Conservation (phyloP, 768 basidiomycete genomes). For the Crassisporium funariophilum region DNA sequence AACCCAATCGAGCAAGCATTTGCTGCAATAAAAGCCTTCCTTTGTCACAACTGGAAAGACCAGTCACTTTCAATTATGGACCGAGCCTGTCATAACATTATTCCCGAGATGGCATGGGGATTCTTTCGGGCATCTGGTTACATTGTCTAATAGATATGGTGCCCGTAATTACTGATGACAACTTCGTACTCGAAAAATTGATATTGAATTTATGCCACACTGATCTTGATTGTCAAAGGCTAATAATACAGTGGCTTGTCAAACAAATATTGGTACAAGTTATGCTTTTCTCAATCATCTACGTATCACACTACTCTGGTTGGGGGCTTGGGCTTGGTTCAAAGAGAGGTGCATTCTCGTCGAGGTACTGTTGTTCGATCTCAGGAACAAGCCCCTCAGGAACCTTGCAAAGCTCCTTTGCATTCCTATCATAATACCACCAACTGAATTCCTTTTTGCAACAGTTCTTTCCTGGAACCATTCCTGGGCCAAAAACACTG, state of each 20-base stretch:
- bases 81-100: constrained; percentile 24
- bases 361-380: background rate
- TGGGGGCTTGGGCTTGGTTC: background rate
- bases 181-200: background rate
- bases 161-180: too few species aligned
- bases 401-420: background rate
- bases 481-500: background rate
- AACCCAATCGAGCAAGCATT: constrained; percentile 38
- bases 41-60: constrained; percentile 15
- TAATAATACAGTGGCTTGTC: background rate
- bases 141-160: constrained; percentile 13
- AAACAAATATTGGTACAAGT: background rate
- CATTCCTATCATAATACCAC: constrained; percentile 1
- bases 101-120: constrained; percentile 19
- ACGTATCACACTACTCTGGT: background rate
- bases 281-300: background rate
- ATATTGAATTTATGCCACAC: background rate
- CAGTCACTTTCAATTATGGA: constrained; percentile 24
- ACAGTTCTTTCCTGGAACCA: background rate
- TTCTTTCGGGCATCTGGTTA: constrained; percentile 27
- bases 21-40: constrained; percentile 39
- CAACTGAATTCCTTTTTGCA: background rate
- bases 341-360: background rate
- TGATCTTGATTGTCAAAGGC: background rate
- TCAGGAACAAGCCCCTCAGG: background rate